A percentile compares a stretch with the other conserved stretches of the same genome.
Conservation (phyloP, 179 eudicot genomes). For the Carnegiea gigantea region DNA sequence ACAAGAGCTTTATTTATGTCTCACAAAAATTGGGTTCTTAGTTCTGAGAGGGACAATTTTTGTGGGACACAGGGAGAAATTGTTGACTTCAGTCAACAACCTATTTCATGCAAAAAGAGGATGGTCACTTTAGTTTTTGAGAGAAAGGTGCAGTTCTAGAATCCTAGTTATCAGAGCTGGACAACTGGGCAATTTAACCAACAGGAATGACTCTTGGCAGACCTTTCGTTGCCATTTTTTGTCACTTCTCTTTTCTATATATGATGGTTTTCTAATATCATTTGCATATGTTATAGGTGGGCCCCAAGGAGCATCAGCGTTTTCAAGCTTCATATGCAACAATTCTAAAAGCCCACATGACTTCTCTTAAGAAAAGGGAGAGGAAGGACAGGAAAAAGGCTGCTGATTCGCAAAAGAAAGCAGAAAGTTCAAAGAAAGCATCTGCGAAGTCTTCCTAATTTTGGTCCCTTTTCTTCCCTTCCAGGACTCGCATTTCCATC, state of each 20-base stretch:
- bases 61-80: no score
- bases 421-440: conserved; percentile 33
- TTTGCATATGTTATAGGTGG: conserved; percentile 47
- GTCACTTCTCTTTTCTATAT: background rate
- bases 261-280: background rate
- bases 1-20: no score
- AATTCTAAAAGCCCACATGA: conserved; percentile 91
- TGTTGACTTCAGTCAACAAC: no score
- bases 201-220: background rate
- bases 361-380: conserved; percentile 89
- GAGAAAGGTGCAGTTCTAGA: no score
- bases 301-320: conserved; percentile 81
- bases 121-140: no score
- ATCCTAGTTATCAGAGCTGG: background rate
- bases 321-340: conserved; percentile 93
- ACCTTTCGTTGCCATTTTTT: background rate
- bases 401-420: conserved; percentile 42
- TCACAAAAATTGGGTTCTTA: no score
- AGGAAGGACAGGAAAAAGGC: conserved; percentile 81
- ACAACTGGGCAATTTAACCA: background rate
- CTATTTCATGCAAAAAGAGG: no score
- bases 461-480: background rate
- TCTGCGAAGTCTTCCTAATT: conserved; percentile 31
- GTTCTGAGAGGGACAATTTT: no score
- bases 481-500: background rate